Conservation (phyloP, 768 basidiomycete genomes). For the Tulasnella sp. region DNA sequence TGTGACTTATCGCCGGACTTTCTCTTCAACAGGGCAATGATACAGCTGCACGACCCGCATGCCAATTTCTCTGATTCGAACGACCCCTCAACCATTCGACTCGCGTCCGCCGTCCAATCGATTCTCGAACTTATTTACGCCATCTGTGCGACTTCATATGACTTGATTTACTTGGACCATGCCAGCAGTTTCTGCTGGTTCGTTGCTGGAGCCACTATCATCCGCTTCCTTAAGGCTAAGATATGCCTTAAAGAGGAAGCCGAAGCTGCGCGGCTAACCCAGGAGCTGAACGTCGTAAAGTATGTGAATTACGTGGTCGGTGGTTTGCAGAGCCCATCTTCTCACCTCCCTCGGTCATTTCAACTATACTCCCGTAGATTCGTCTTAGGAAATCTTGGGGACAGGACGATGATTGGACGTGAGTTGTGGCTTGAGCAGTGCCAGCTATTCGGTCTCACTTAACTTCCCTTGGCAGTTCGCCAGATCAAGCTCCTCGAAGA, state of each 20-base stretch:
- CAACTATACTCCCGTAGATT: neutral
- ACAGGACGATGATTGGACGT: neutral
- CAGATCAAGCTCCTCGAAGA: constrained; percentile 6
- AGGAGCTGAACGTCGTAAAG: constrained; percentile 67
- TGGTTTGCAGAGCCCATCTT: neutral
- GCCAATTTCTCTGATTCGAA: constrained; percentile 55
- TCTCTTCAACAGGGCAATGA: constrained; percentile 48
- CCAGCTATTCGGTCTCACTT: neutral
- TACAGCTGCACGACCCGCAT: constrained; percentile 73
- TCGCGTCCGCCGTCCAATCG: constrained; percentile 60
- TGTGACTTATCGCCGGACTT: neutral
- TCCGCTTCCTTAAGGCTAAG: constrained; percentile 61
- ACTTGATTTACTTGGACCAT: constrained; percentile 63
- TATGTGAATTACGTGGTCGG: constrained; percentile 32
- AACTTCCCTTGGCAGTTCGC: neutral
- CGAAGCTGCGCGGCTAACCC: constrained; percentile 52
- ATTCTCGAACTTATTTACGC: constrained; percentile 64
- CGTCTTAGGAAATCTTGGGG: neutral
- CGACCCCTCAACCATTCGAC: constrained; percentile 65
- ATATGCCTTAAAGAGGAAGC: constrained; percentile 53
- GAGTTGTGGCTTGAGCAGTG: neutral
- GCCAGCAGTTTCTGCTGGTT: constrained; percentile 68
- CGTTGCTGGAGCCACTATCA: constrained; percentile 58
- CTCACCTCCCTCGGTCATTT: neutral
- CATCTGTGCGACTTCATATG: constrained; percentile 64